These are phyloP conservation scores for Cercospora citrullina DNA, from an alignment of 2,329 filamentous ascomycete species.

Conservation along the genomic window DNA sequence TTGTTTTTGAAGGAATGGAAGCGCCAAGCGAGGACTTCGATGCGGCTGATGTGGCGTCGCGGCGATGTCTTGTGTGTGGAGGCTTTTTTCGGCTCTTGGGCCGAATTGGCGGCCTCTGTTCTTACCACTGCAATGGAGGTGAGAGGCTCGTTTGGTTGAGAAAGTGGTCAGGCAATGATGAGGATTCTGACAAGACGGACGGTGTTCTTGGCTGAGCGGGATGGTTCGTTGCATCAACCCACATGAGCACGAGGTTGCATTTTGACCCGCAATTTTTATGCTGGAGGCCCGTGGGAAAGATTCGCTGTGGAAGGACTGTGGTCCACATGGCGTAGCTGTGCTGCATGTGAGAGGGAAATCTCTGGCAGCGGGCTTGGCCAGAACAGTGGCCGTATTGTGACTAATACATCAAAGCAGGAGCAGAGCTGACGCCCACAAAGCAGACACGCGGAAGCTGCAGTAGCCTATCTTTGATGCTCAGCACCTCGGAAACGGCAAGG, in stretches of 20 bases:
- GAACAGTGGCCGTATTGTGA: too few species aligned
- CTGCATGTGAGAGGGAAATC: too few species aligned
- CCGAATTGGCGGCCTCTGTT: not conserved
- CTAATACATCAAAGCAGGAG: too few species aligned
- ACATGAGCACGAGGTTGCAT: not conserved
- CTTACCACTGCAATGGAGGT: not conserved
- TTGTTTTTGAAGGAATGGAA: not conserved
- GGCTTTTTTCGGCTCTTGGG: conserved; percentile 4
- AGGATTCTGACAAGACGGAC: not conserved
- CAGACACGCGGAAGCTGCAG: too few species aligned
- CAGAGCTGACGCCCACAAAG: too few species aligned
- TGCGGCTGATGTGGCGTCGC: conserved; percentile 7
- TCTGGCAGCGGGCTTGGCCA: not conserved
- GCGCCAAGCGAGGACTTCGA: not conserved
- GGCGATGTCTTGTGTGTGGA: conserved; percentile 8
- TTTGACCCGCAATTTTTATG: not conserved
- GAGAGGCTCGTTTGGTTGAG: not conserved
- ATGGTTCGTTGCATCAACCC: not conserved
- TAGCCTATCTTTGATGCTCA: too few species aligned
- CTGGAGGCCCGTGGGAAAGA: conserved; percentile 1
- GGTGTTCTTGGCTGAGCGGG: not conserved
- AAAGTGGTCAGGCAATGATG: not conserved
- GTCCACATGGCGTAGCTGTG: not conserved
- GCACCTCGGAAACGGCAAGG: too few species aligned
- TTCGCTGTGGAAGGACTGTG: not conserved